Conservation (phyloP, 352 stramenopile genomes). For the Phytophthora europaea region DNA sequence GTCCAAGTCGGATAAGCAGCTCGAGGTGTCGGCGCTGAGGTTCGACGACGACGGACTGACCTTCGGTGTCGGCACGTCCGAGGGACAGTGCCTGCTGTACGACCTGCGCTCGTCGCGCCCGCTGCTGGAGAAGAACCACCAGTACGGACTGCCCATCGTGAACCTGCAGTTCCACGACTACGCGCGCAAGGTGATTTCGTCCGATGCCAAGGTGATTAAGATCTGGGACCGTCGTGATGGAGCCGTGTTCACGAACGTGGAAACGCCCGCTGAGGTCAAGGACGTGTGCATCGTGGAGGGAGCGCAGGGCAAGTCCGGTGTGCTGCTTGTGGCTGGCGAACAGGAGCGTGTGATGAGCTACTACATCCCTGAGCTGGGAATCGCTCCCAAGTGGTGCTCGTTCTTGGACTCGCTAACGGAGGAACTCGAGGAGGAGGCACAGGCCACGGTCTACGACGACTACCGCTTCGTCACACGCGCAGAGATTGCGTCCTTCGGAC, state of each 20-base stretch:
- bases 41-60: constrained; percentile 96
- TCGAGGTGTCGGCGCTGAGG: constrained; percentile 95
- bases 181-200: constrained; percentile 93
- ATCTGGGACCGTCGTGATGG: constrained; percentile 96
- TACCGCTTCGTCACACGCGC: constrained; percentile 99
- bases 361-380: constrained; percentile 98
- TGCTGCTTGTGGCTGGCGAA: constrained; percentile 97
- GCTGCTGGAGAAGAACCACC: constrained; percentile 97
- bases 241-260: constrained; percentile 97
- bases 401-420: constrained; percentile 99
- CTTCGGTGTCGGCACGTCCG: constrained; percentile 95
- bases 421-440: constrained; percentile 97
- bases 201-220: constrained; percentile 98
- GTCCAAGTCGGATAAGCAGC: constrained; percentile 38
- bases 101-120: constrained; percentile 96
- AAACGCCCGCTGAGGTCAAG: constrained; percentile 96
- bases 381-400: constrained; percentile 98
- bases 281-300: constrained; percentile 97
- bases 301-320: constrained; percentile 92
- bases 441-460: constrained; percentile 97
- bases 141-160: constrained; percentile 97
- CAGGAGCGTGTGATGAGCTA: constrained; percentile 98
- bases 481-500: constrained; percentile 96
- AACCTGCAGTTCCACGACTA: constrained; percentile 95
- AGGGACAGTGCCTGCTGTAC: constrained; percentile 96